Percentiles rank a stretch among this genome's conserved stretches.
Conservation (phyloP, 495 filamentous ascomycete species). For the Neurospora pannonica region DNA sequence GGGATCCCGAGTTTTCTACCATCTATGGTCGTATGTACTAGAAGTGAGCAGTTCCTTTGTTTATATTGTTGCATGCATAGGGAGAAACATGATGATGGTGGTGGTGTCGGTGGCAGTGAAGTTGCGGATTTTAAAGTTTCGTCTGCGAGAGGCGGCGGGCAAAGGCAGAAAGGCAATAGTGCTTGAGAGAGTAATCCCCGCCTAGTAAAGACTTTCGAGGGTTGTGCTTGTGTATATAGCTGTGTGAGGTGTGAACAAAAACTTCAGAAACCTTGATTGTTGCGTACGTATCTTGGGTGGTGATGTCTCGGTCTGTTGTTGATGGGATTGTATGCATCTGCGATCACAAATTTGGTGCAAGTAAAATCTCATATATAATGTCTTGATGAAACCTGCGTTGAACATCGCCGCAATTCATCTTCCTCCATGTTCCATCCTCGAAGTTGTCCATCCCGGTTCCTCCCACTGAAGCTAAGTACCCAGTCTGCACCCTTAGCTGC, state of each 20-base stretch:
- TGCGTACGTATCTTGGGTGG: not conserved
- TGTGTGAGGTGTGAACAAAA: not conserved
- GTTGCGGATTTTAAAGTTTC: not conserved
- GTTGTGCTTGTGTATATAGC: not conserved
- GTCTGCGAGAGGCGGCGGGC: not conserved
- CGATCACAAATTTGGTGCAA: not conserved
- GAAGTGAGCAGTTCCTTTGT: rapidly evolving
- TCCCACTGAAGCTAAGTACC: constrained; percentile 35
- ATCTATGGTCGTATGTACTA: not conserved
- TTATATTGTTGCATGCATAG: not conserved
- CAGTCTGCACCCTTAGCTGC: constrained; percentile 37
- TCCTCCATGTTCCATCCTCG: not conserved
- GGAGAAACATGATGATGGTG: not conserved
- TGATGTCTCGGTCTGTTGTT: not conserved
- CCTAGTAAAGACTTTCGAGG: not conserved
- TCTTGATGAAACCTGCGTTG: too few relatives aligned
- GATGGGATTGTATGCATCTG: not conserved
- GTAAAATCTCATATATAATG: too few relatives aligned
- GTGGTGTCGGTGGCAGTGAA: not conserved
- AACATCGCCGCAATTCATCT: not conserved
- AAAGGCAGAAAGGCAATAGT: too few relatives aligned
- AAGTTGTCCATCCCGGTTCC: not conserved
- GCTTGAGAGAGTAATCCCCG: not conserved
- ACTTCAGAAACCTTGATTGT: not conserved
- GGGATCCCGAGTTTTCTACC: not conserved